Evolutionary conservation across 2,329 filamentous ascomycete genomes (phyloP).

Genomic region (Clarireedia homoeocarpa): DNA sequence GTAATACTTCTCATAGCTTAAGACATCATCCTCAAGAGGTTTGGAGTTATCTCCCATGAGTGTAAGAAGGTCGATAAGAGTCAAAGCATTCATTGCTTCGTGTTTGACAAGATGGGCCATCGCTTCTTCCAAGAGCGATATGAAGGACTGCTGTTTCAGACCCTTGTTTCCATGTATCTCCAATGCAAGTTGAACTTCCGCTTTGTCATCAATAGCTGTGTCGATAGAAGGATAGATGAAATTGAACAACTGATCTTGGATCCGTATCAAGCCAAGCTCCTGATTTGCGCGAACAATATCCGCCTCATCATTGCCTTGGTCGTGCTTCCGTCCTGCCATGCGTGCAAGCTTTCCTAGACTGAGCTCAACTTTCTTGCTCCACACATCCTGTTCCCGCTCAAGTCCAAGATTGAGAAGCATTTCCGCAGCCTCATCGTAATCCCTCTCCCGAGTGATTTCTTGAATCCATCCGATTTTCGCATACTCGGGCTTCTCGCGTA

Average conservation of each 20-base stretch:
- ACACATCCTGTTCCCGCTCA: constrained; percentile 67
- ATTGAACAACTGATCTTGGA: constrained; percentile 74
- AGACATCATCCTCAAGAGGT: constrained; percentile 35
- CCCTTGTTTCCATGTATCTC: constrained; percentile 46
- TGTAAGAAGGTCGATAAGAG: constrained; percentile 70
- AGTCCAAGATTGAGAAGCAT: constrained; percentile 64
- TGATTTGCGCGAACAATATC: constrained; percentile 25
- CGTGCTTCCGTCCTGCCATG: constrained; percentile 49
- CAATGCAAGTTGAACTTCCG: constrained; percentile 69
- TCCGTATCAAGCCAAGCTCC: constrained; percentile 42
- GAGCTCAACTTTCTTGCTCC: constrained; percentile 90
- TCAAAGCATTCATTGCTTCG: constrained; percentile 58
- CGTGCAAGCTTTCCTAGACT: constrained; percentile 78
- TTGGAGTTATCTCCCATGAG: constrained; percentile 47
- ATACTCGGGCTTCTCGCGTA: constrained; percentile 63
- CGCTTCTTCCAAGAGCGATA: constrained; percentile 61
- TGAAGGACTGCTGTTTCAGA: constrained; percentile 56
- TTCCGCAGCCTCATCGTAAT: constrained; percentile 65
- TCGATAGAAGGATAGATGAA: constrained; percentile 60
- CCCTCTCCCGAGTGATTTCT: constrained; percentile 68
- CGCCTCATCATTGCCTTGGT: constrained; percentile 36
- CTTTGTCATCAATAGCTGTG: constrained; percentile 70
- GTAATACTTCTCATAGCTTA: constrained; percentile 59
- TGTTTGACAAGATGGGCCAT: constrained; percentile 65
- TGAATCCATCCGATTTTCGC: constrained; percentile 92